Evolutionary conservation across 1,139 yeast species (phyloP).

Genomic region (Eremothecium coryli): DNA sequence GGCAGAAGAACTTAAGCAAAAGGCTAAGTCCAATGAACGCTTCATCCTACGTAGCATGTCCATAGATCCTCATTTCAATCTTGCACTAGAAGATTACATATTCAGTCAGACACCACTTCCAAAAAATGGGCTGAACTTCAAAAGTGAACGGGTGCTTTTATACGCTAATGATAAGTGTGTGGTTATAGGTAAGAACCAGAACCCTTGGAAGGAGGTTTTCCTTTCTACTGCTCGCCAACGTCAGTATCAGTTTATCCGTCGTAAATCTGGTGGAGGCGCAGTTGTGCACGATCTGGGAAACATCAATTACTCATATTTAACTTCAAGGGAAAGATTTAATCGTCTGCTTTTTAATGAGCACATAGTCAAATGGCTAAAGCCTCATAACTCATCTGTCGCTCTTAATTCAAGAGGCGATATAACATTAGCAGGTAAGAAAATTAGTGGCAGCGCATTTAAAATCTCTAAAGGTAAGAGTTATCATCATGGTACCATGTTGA

Average conservation of each 20-base stretch:
- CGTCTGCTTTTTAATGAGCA: slow-evolving; percentile 51
- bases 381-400: slow-evolving; percentile 20
- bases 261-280: slow-evolving; percentile 93
- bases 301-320: slow-evolving; percentile 75
- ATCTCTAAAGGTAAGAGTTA: slow-evolving; percentile 74
- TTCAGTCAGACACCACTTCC: slow-evolving; percentile 52
- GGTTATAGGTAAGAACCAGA: slow-evolving; percentile 93
- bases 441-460: slow-evolving; percentile 89
- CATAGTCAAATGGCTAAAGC: slow-evolving; percentile 45
- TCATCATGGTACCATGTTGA: slow-evolving; percentile 95
- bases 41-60: slow-evolving; percentile 29
- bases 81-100: slow-evolving; percentile 75
- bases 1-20: slow-evolving; percentile 13
- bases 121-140: slow-evolving; percentile 19
- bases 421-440: slow-evolving; percentile 41
- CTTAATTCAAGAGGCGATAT: slow-evolving; percentile 79
- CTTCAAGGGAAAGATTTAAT: slow-evolving; percentile 57
- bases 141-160: slow-evolving; percentile 50
- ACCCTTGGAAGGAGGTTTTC: slow-evolving; percentile 84
- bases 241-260: slow-evolving; percentile 61
- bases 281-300: slow-evolving; percentile 96
- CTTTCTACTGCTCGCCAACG: slow-evolving; percentile 45
- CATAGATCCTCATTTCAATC: slow-evolving; percentile 59
- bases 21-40: slow-evolving; percentile 17
- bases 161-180: slow-evolving; percentile 79